phyloP scores from a whole-genome alignment of 306 rosid genomes.

The Quercus variabilis region DNA sequence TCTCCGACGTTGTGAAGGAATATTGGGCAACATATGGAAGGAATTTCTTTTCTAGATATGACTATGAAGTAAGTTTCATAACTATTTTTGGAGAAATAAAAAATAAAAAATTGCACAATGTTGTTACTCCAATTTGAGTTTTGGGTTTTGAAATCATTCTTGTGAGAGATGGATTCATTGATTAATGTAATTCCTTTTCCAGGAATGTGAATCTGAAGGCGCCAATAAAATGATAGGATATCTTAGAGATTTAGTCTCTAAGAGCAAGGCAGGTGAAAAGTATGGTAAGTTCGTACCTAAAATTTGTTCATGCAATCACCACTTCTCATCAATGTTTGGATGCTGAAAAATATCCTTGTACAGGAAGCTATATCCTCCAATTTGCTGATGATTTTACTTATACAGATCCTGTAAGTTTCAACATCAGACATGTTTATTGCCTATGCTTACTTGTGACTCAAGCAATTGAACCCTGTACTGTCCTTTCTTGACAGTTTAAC shows the following conservation, averaged over 20 bases:
- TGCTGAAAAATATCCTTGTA: slow-evolving; percentile 14
- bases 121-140: slow-evolving; percentile 10
- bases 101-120: neutral
- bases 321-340: slow-evolving; percentile 1
- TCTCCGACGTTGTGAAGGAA: slow-evolving; percentile 72
- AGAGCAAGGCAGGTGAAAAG: slow-evolving; percentile 75
- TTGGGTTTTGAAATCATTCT: slow-evolving; percentile 4
- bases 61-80: slow-evolving; percentile 64
- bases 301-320: slow-evolving; percentile 6
- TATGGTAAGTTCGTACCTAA: slow-evolving; percentile 52
- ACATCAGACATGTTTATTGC: slow-evolving; percentile 3
- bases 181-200: slow-evolving; percentile 22
- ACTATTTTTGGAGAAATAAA: slow-evolving; percentile 4
- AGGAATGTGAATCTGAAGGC: slow-evolving; percentile 95
- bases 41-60: slow-evolving; percentile 92
- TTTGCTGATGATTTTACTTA: slow-evolving; percentile 86
- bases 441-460: slow-evolving; percentile 2
- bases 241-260: slow-evolving; percentile 61
- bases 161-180: slow-evolving; percentile 1
- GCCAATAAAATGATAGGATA: slow-evolving; percentile 82
- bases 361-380: slow-evolving; percentile 83
- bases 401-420: slow-evolving; percentile 79
- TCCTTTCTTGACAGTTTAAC: slow-evolving; percentile 3
- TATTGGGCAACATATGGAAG: slow-evolving; percentile 95
- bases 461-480: slow-evolving; percentile 10